A percentile compares a stretch with the other conserved stretches of the same genome.
Evolutionary conservation across 257 asterid genomes (phyloP).

Genomic region (Vinca minor): DNA sequence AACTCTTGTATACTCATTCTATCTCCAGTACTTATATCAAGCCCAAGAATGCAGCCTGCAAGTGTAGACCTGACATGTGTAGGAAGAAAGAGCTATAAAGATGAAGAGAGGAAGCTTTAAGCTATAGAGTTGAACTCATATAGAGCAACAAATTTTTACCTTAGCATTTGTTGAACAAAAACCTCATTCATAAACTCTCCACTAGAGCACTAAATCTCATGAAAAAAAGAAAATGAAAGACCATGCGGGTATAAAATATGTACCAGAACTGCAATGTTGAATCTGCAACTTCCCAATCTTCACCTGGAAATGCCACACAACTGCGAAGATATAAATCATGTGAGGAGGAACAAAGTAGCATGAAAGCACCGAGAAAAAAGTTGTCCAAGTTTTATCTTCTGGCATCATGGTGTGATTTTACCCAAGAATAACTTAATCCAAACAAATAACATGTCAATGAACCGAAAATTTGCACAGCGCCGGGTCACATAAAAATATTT

Average conservation of each 20-base stretch:
- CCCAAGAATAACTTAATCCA: neutral
- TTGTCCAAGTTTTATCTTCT: neutral
- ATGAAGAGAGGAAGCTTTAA: constrained; percentile 8
- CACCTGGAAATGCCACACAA: constrained; percentile 70
- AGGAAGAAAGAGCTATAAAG: constrained; percentile 12
- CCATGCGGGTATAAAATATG: constrained; percentile 10
- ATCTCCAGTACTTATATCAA: constrained; percentile 36
- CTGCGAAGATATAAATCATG: constrained; percentile 34
- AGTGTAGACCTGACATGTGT: constrained; percentile 66
- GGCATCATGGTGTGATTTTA: neutral
- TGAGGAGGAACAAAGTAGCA: neutral
- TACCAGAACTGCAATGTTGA: constrained; percentile 90
- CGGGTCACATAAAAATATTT: neutral
- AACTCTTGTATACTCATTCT: constrained; percentile 43
- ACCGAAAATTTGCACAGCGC: neutral
- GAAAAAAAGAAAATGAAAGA: neutral
- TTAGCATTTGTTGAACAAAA: neutral
- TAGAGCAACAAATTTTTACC: neutral
- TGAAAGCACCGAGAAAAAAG: too few species aligned
- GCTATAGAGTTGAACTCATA: neutral
- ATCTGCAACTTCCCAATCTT: constrained; percentile 85
- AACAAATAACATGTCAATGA: neutral
- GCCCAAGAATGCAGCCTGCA: constrained; percentile 60
- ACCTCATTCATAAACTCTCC: neutral
- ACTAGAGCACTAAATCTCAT: neutral